phyloP scores from a whole-genome alignment of 768 basidiomycete species.

The Podaxis sp. region DNA sequence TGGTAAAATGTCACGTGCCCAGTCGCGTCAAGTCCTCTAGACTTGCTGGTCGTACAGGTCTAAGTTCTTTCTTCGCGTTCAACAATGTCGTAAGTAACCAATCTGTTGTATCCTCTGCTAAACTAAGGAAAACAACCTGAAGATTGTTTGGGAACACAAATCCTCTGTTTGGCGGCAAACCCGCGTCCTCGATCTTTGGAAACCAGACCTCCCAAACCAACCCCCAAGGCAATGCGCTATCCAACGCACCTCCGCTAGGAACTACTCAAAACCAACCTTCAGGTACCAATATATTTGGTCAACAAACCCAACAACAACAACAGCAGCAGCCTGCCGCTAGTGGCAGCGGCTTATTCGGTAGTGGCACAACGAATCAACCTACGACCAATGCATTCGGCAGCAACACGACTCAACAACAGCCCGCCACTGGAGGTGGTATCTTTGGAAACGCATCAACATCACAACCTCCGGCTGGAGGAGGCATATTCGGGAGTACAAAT shows the following conservation, averaged over 20 bases:
- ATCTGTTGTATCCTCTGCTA: background rate
- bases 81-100: slow-evolving; percentile 5
- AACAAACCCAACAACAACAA: slow-evolving; percentile 17
- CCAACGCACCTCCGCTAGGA: slow-evolving; percentile 16
- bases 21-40: background rate
- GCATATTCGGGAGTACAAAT: slow-evolving; percentile 32
- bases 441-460: slow-evolving; percentile 31
- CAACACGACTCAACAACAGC: slow-evolving; percentile 14
- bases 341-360: slow-evolving; percentile 16
- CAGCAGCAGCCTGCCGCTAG: slow-evolving; percentile 13
- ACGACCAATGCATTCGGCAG: slow-evolving; percentile 23
- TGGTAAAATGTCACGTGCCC: background rate
- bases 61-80: background rate
- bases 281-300: slow-evolving; percentile 24
- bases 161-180: slow-evolving; percentile 8
- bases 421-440: slow-evolving; percentile 22
- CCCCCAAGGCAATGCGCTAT: slow-evolving; percentile 15
- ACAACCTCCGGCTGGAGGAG: slow-evolving; percentile 20
- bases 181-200: slow-evolving; percentile 35
- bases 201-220: slow-evolving; percentile 26
- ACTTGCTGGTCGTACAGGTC: background rate
- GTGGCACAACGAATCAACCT: slow-evolving; percentile 13
- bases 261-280: slow-evolving; percentile 17
- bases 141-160: slow-evolving; percentile 16
- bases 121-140: background rate